A percentile compares a stretch with the other conserved stretches of the same genome.
Evolutionary conservation across 331 rosid genomes (phyloP).

Genomic region (Cydonia oblonga): DNA sequence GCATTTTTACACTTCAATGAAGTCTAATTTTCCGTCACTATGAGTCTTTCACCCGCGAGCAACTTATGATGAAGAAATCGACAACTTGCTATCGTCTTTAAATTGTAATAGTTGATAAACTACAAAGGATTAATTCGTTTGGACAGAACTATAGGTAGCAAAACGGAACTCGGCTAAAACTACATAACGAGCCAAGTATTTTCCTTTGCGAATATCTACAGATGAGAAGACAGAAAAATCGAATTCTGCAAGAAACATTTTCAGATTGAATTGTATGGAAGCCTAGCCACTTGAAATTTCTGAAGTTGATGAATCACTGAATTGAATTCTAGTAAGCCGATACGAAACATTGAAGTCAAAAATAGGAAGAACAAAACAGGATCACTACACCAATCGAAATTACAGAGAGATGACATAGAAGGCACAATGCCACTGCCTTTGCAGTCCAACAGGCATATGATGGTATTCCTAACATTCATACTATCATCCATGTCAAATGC

Average conservation of each 20-base stretch:
- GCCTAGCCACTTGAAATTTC: not conserved
- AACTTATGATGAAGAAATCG: not conserved
- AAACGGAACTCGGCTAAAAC: too few species aligned
- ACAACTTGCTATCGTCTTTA: not conserved
- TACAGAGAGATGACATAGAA: not conserved
- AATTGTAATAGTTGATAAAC: not conserved
- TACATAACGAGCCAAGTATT: too few species aligned
- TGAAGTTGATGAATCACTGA: not conserved
- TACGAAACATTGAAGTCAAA: too few species aligned
- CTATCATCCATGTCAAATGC: slow-evolving; percentile 89
- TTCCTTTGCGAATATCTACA: too few species aligned
- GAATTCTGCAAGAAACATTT: not conserved
- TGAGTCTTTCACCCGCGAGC: too few species aligned
- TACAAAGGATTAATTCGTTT: not conserved
- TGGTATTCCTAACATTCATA: slow-evolving; percentile 10
- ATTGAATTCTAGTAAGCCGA: not conserved
- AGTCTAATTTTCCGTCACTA: too few species aligned
- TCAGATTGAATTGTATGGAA: not conserved
- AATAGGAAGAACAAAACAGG: too few species aligned
- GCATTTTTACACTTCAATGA: too few species aligned
- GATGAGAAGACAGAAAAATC: not conserved
- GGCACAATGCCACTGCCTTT: too few species aligned
- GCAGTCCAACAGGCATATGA: not conserved
- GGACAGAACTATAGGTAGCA: too few species aligned
- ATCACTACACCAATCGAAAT: too few species aligned